Base-by-base conservation (phyloP, 805 yeast genomes). In the Wilhelminamyces savonicus region DNA sequence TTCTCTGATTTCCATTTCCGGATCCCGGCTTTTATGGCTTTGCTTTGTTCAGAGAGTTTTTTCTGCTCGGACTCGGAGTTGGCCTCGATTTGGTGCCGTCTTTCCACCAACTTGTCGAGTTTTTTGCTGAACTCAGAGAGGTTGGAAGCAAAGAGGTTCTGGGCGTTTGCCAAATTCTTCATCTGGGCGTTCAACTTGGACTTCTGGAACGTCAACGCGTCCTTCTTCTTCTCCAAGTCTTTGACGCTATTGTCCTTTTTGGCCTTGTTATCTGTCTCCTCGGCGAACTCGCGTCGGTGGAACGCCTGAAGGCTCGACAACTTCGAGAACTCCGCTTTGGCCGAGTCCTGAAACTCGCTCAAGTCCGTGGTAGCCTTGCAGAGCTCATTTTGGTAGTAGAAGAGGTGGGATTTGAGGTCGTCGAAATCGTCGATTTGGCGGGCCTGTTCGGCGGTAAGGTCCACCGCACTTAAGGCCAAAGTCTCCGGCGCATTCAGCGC, bases 251-350 rank as follows among this genome's bases (percentile, higher is more conserved):
- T 37, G 22, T 61, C 66, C 24, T 52, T 44, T 26, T 48, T 50
- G 14, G 43, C 32, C 25, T 52, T 50, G 28, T 29, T 33, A 21
- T 59, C 66, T 11, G 54, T 39, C 27, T 55, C 66, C 15, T 54
- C 59, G 23, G 56, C 62, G 24, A 54, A 44, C 32, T 69, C 73
- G 20, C 54, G 51, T 20, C 54, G 62, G 34, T 54, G 46, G n/a
- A 44, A 36, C 24, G 8, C 19, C 19, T 6, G 6, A 6, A 8
- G 8, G 19, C 19, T 17, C 8, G n/a, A n/a, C n/a, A 17, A 8
- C 19, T 17, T 17, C 8, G 8, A 7, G 8, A 17, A 8, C 16
- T 23, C 24, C 7, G 9, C 7, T 4, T 13, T 5, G 7, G 10
- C 14, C 15, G 6, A 16, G 7, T 7, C 4, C 24, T 13, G 24